Base-by-base conservation (phyloP, 495 filamentous ascomycete genomes). In the Darksidea phi region DNA sequence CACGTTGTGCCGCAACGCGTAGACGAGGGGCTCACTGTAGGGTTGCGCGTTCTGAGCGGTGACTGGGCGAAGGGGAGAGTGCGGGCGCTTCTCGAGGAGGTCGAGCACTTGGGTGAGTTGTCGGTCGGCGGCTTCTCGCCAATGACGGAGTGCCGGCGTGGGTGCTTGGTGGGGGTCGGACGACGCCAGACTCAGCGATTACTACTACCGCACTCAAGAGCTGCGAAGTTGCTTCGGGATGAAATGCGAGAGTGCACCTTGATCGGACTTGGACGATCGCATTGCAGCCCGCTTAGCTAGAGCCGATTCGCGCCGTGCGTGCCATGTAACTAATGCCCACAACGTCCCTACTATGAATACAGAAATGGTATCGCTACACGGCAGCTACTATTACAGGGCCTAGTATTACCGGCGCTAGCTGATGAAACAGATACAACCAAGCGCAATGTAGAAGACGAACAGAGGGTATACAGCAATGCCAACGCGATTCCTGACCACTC, bases 401-500 rank as follows among this genome's bases (percentile, higher is more conserved):
- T 13, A 38, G 20, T 24, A 25, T 38, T 48, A 23, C 21, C 57
- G 47, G 42, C 43, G 32, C 67, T 84, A 98, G 73, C 90, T 95
- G 69, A 98, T 95, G 69, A 97, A 95, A 75, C 94, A 98, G 49
- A 98, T 81, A 72, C 91, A 96, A 7, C 91, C 94, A 58, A 98
- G 80, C 2, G 88, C 87, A 48, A 96, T 75, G 75, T 98, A 98
- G 73, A 97, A 98, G n/a, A 97, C 87, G 66, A 95, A 88, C 47
- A 98, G 76, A 37, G 94, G 94, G 70, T 92, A 98, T 24, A 98
- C 92, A 15, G 94, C 95, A 69, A 98, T 84, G 15, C 90, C 91
- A 43, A 98, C 93, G 37, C 95, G 83, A 75, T 97, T 96, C 75
- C 88, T 88, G 38, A 98, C 82, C 43, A 98, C 92, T 2, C 94